Evolutionary conservation across 1,284 basidiomycete species (phyloP).

Genomic region (Leccinum pachyderme): DNA sequence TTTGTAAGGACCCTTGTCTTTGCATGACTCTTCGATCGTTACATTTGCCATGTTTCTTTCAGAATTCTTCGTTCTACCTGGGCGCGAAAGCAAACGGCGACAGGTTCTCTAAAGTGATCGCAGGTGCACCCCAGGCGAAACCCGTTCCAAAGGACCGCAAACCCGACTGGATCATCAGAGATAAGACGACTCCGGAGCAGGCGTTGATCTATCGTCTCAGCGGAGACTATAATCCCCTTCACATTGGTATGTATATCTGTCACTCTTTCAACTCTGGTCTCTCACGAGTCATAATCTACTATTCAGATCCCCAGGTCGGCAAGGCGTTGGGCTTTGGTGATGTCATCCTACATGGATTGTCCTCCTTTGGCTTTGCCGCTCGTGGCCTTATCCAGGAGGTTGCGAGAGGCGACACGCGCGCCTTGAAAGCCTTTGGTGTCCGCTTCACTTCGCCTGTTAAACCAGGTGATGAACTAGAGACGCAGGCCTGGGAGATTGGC

Average conservation of each 20-base stretch:
- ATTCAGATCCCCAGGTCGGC: constrained; percentile 68
- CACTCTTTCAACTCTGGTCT: background rate
- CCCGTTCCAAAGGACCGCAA: constrained; percentile 64
- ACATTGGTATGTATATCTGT: constrained; percentile 63
- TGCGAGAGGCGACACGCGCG: constrained; percentile 55
- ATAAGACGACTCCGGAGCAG: constrained; percentile 72
- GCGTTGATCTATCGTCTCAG: constrained; percentile 77
- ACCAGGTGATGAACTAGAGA: constrained; percentile 78
- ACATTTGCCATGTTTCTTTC: background rate
- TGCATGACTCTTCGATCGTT: background rate
- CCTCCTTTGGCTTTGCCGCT: constrained; percentile 75
- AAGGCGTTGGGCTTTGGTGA: constrained; percentile 72
- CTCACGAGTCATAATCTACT: background rate
- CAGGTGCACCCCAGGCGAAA: constrained; percentile 65
- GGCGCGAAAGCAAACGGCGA: constrained; percentile 71
- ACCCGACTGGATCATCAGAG: constrained; percentile 66
- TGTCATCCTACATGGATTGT: constrained; percentile 80
- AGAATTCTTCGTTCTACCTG: constrained; percentile 73
- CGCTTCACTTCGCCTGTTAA: constrained; percentile 80
- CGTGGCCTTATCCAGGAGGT: constrained; percentile 65
- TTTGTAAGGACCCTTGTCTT: constrained; percentile 46
- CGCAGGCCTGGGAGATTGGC: constrained; percentile 74
- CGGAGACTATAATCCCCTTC: constrained; percentile 84
- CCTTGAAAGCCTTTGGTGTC: constrained; percentile 65
- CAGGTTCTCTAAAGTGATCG: constrained; percentile 68